Base-by-base conservation (phyloP, 139 green algal genomes). In the Astrephomene gubernaculifera region DNA sequence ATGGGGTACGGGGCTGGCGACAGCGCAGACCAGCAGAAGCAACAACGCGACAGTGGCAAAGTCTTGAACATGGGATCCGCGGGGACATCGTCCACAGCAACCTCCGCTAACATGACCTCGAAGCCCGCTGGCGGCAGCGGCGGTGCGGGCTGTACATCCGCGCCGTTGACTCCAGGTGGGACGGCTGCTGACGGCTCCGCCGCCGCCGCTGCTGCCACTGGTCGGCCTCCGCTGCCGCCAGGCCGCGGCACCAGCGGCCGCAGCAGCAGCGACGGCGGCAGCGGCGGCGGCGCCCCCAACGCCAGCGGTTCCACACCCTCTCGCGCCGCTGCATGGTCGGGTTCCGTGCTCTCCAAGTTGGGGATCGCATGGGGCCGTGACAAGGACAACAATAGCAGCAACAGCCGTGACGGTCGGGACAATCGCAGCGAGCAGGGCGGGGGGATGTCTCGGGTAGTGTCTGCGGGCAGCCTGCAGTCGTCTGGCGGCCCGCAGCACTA, bases 261-360 rank as follows among this genome's bases (percentile, higher is more conserved):
- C 25, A 29, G 5, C 54, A 38, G 54, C 74, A 71, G 74, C 74
- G 74, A 71, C 2, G 57, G 53, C 74, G 74, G 74, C 74, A 14
- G 24, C 25, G 70, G 70, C 64, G 35, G 67, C 67, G 21, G 4
- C 67, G 36, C 24, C 54, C 2, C 36, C 73, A 36, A 5, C 45
- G 45, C 45, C 4, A 36, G 22, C 49, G 7, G 14, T 2, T 2
- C 49, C 54, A 22, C 52, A 3, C 17, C 39, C 17, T 70, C 53
- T 0, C 39, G 57, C 41, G 60, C 53, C 0, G 75, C 35, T 7
- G 75, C 35, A 4, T 83, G 75, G 75, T 72, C 78, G 4, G 43
- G 43, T 2, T 36, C n/a, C 9, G 44, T 84, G 4, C 78, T 84
- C 3, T 84, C 78, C 1, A 84, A 84, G 78, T 43, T 84, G 41